Evolutionary conservation across 495 filamentous ascomycete genomes (phyloP), one percentile per base, ranked within the genome.

Genomic region (Aspergillus homomorphus): DNA sequence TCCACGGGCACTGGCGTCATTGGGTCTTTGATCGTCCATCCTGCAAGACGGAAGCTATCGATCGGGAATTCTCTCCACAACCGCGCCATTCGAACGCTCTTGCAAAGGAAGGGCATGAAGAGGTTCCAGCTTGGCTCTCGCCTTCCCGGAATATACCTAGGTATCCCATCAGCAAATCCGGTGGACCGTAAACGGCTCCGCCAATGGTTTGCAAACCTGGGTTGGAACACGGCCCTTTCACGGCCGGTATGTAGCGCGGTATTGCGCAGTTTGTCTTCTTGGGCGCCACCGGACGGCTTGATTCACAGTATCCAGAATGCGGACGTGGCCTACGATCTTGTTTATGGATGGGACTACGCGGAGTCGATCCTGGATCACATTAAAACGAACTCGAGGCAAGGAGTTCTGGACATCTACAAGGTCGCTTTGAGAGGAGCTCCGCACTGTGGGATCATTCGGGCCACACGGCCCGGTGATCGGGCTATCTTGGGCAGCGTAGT

Each of bases 11-110:
- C 86, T 2, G 91, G 89, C 14, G 87, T 89, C n/a, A 84, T 96
- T 55, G 89, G 87, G 15, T 85, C 88, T 30, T 72, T 96, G 50
- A 88, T 96, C 49, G 91, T 96, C 33, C 91, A 96, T 61, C 91
- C 91, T 0, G 66, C 85, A 28, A 84, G 91, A 58, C 82, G 91
- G 30, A 93, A 92, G 62, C 80, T 95, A 4, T 92, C 90, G 2
- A 91, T 96, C 55, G 91, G 91, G 1, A 83, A 89, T 53, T 93
- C 89, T 1, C 83, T 96, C 0, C 90, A 94, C 67, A 87, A 88
- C 54, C 82, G 91, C 21, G 91, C 90, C 0, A 85, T 95, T 44
- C 84, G 89, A 16, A 83, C 79, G 15, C 74, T 90, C 15, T 77
- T 94, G 42, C 82, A 86, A 42, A 82, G 82, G 49, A 83, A 84